Evolutionary conservation across 495 filamentous ascomycete species (phyloP), one percentile per base, ranked within the genome.

Genomic region (Neurospora tetrasperma): DNA sequence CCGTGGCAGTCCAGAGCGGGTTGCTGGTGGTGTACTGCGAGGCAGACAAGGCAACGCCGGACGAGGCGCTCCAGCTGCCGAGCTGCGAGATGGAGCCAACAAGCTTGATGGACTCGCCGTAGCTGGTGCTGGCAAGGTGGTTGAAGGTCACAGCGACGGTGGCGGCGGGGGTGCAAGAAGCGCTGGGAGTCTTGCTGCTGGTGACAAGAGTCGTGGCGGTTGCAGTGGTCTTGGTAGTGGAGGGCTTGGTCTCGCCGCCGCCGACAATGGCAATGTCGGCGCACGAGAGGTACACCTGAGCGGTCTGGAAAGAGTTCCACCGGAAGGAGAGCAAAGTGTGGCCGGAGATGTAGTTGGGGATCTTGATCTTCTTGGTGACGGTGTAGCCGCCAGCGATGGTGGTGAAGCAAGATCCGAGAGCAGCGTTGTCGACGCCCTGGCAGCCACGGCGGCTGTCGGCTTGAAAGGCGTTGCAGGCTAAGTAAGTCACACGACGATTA

Each of bases 91-190:
- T 85, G 14, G 85, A 87, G 1, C 90, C 90, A 0, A 83, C 82
- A 12, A 93, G 75, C 75, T 86, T 87, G 79, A 92, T 82, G 40
- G 84, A 88, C 79, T 91, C 85, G 14, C 90, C 90, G 27, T 79
- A 87, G 0, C 59, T 74, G 0, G 90, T 92, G 0, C 79, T 84
- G 1, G 84, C 88, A 7, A 80, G 81, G 35, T 86, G 84, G 43
- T 89, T 84, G 78, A 92, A 92, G 0, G 86, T 89, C 11, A 91
- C 84, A 0, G 84, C 82, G 2, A 91, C 86, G 9, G 83, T 75
- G 0, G 86, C 83, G 0, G 82, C 83, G 0, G 81, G 80, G 0
- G 83, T 78, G 76, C 87, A 89, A 54, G 70, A 71, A 2, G 82
- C 54, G 0, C 76, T 1, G 78, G 6, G 76, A n/a, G 70, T 78